Evolutionary conservation across 306 rosid genomes (phyloP), one percentile per base, ranked within the genome.

Genomic region (Vigna reflexopilosa): DNA sequence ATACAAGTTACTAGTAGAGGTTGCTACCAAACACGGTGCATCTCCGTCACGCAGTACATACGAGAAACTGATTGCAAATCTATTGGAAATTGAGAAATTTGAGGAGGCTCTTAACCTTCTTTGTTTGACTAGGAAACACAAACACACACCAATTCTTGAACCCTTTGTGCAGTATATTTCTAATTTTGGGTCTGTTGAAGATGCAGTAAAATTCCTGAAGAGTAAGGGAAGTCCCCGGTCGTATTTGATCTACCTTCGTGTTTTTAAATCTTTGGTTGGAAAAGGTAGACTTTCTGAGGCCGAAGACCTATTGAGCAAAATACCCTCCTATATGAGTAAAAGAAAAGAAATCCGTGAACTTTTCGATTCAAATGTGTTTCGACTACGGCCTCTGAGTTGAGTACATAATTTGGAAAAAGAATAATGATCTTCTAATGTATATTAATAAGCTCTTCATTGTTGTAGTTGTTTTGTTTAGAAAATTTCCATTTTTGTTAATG

Each of bases 41-140:
- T 86, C 84, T 65, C 97, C 97, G 4, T 85, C 90, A 90, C 94
- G 85, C 67, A 86, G 86, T 30, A 91, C 97, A 3, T 89, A 84
- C 73, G 85, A 86, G 83, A 82, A 67, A 58, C 77, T 93, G 62
- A 88, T 91, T 49, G 90, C 83, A 61, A 86, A 80, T 72, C 86
- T 92, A 50, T 72, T 91, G 38, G 86, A 50, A 66, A 76, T 78
- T 4, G 68, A 73, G 76, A 95, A 86, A 83, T 78, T 89, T 40
- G 93, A 95, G 52, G 93, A 91, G 80, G 98, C 98, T 24, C 81
- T 95, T 54, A 59, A 83, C 24, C 90, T 92, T 70, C 89, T 89
- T 71, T 61, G 81, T 17, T 79, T 91, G 82, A 92, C 88, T 95
- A 88, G 84, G 86, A 78, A 70, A 66, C 91, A 91, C 61, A 82